Evolutionary conservation across 202 grass and related monocot genomes (phyloP), one percentile per base, ranked within the genome.

Genomic region (Tripidium arundinaceum): DNA sequence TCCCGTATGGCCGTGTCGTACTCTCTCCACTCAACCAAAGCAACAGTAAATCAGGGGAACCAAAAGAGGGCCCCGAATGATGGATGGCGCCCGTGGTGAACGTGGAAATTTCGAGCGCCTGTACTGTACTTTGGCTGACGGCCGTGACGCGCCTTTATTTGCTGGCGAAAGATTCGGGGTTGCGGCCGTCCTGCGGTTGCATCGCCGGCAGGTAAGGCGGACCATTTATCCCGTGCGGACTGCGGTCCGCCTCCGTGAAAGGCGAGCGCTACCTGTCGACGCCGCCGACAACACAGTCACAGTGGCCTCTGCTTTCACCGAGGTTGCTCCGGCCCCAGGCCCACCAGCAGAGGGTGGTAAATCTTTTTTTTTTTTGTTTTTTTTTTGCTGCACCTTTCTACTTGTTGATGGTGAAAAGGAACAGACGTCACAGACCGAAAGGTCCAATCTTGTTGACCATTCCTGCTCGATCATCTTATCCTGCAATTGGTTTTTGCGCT

Each of bases 241-340:
- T 3, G n/a, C 34, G 9, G 9, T 10, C 34, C 10, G 18, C n/a
- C 70, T 64, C 70, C 61, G 36, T 70, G 77, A 71, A 71, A 72
- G 37, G 45, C 59, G 28, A 81, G 57, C 50, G 33, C 61, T 60
- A 79, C 74, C 87, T 54, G 68, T 57, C 52, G n/a, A 22, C 2
- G 7, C 67, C 78, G 74, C 68, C 74, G 79, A 89, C 87, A 82
- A 42, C 68, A 75, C 41, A 76, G 4, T 25, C 45, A 31, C 29
- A 31, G 37, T 38, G 4, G 2, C 4, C 6, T 78, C n/a, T 70
- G 24, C 39, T 19, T 45, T 70, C 50, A 43, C 62, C 4, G 25
- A 11, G 21, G 19, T 65, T 75, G 27, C 42, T 64, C 31, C 14
- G 27, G 4, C 5, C 7, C 55, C 27, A 52, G 70, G 49, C 26